phyloP scores from a whole-genome alignment of 2,329 filamentous ascomycete species.

The Sporothrix brunneoviolacea region DNA sequence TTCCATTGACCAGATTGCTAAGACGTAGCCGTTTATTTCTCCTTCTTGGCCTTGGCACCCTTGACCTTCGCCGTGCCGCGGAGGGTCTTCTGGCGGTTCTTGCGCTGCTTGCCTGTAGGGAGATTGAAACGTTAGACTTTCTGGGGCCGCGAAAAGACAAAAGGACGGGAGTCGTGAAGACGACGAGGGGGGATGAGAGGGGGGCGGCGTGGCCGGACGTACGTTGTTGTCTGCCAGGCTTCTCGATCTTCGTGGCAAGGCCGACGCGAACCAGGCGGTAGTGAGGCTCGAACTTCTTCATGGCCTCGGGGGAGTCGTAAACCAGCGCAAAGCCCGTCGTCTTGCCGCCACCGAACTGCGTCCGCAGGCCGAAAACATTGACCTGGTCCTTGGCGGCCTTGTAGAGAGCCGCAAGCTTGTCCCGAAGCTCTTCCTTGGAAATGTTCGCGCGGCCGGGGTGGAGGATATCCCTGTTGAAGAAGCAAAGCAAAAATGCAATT shows the following conservation, averaged over 20 bases:
- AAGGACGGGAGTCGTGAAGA: no score
- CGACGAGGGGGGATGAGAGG: conserved; percentile 9
- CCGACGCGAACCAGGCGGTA: conserved; percentile 95
- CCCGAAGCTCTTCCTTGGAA: conserved; percentile 96
- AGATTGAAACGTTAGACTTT: no score
- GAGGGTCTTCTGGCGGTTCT: conserved; percentile 99
- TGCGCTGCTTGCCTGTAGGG: conserved; percentile 92
- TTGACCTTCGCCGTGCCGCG: conserved; percentile 97
- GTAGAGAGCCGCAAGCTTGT: conserved; percentile 92
- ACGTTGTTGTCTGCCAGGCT: conserved; percentile 98
- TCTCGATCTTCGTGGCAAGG: conserved; percentile 90
- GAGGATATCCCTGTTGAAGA: conserved; percentile 78
- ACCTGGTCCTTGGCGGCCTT: conserved; percentile 97
- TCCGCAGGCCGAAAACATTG: conserved; percentile 96
- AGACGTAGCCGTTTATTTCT: conserved; percentile 54
- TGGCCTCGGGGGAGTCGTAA: conserved; percentile 95
- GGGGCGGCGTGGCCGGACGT: conserved; percentile 43
- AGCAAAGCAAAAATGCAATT: not conserved
- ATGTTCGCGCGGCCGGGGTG: conserved; percentile 98
- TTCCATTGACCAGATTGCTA: not conserved
- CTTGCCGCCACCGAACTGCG: conserved; percentile 99
- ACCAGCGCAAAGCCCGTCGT: conserved; percentile 97
- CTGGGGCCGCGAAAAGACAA: not conserved
- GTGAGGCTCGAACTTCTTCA: conserved; percentile 99
- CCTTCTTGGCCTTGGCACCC: conserved; percentile 92